Base-by-base conservation (phyloP, 1,284 basidiomycete genomes). In the Chiua sp. region DNA sequence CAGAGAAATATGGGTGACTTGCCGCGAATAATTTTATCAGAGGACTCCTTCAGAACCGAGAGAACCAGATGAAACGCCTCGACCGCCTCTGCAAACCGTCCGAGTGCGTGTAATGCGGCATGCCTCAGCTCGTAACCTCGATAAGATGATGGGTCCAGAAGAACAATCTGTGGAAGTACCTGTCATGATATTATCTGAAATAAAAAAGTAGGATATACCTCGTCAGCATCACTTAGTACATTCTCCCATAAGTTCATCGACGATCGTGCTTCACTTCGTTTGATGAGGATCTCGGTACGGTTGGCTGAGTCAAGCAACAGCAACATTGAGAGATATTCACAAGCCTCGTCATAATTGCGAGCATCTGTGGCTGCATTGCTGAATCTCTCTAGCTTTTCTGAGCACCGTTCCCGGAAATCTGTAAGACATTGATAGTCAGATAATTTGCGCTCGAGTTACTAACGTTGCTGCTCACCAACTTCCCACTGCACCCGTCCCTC, bases 401-500 rank as follows among this genome's bases (percentile, higher is more conserved):
- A 2, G 23, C 48, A 49, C 0, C 56, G 35, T 22, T 18, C 1
- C 7, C 49, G 51, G n/a, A 64, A 66, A 7, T 37, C 61, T 64
- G 48, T 15, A 4, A 23, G 2, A 7, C 1, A 8, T 10, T 16
- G 8, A 7, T 1, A 1, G 26, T 35, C 18, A 10, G 28, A 33
- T 49, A 2, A 16, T 6, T 1, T 2, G 7, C 1, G 7, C 2
- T 3, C 13, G n/a, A 7, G 35, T 6, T 26, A 12, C 7, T 4
- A 11, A 37, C 22, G 10, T 28, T 20, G n/a, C 16, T 11, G 32
- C 26, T 18, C 26, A 46, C 30, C 39, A 7, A 13, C 26, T 20
- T 44, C 26, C 37, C 23, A 37, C 11, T 22, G 23, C 12, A 11
- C 32, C 15, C 16, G 20, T 6, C 23, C 59, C 7, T 56, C 13